These are phyloP conservation scores for Fusarium multiceps DNA, from an alignment of 2,329 filamentous ascomycete species.

Conservation along the genomic window DNA sequence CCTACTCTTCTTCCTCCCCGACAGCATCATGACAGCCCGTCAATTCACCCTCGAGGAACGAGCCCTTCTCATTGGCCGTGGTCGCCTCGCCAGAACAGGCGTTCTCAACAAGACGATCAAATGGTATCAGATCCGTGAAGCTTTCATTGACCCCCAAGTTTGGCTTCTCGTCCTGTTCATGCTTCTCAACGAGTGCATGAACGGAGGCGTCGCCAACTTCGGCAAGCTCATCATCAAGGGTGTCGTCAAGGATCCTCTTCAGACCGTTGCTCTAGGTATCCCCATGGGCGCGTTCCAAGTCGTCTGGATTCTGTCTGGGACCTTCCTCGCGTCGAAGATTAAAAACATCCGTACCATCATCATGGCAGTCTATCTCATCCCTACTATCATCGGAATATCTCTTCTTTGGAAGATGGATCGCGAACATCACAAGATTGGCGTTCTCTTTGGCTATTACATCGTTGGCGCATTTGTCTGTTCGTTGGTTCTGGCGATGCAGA, in stretches of 20 bases:
- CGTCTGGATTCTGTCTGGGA: constrained; percentile 62
- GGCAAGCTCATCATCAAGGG: constrained; percentile 64
- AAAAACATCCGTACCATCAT: constrained; percentile 61
- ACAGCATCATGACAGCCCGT: constrained; percentile 54
- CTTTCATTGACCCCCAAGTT: constrained; percentile 61
- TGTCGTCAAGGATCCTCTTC: constrained; percentile 47
- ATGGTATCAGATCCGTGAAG: constrained; percentile 60
- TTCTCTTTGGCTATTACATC: constrained; percentile 65
- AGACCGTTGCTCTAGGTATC: constrained; percentile 63
- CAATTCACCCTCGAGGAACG: constrained; percentile 41
- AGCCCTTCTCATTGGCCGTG: constrained; percentile 68
- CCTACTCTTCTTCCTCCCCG: constrained; percentile 59
- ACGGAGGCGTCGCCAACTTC: constrained; percentile 65
- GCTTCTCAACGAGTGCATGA: constrained; percentile 64
- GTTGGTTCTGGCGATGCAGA: constrained; percentile 64
- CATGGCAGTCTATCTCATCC: constrained; percentile 62
- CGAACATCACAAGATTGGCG: constrained; percentile 54
- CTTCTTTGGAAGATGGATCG: constrained; percentile 61
- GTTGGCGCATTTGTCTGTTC: constrained; percentile 60
- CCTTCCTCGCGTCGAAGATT: constrained; percentile 61
- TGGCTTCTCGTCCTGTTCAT: constrained; percentile 66
- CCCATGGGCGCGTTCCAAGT: constrained; percentile 65
- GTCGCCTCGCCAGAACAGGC: constrained; percentile 61
- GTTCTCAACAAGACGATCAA: constrained; percentile 62
- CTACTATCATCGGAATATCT: constrained; percentile 59